Evolutionary conservation across 768 basidiomycete genomes (phyloP).

Genomic region (Thelephora aurantiotincta): DNA sequence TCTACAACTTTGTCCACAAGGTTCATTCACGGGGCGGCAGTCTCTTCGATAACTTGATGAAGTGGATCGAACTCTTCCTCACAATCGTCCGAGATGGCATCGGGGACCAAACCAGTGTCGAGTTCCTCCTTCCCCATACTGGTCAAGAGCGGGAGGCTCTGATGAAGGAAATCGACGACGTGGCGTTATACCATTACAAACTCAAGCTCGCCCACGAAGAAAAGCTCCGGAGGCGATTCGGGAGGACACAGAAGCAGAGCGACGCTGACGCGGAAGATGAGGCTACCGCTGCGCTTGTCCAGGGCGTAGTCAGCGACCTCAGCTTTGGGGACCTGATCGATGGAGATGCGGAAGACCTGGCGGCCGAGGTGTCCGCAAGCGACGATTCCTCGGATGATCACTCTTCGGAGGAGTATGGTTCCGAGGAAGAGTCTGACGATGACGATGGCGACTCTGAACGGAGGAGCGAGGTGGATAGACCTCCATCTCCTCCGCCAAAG

Average conservation of each 20-base stretch:
- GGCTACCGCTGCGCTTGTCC: constrained; percentile 66
- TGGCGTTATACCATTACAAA: constrained; percentile 88
- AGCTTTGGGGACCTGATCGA: constrained; percentile 68
- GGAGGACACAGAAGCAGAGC: constrained; percentile 31
- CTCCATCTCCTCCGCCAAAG: neutral
- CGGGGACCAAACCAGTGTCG: constrained; percentile 59
- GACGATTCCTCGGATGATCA: constrained; percentile 23
- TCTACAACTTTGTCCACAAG: constrained; percentile 96
- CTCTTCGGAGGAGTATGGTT: constrained; percentile 28
- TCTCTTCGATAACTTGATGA: constrained; percentile 88
- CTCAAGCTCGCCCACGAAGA: constrained; percentile 88
- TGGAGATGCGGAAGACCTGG: constrained; percentile 70
- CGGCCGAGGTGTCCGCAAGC: constrained; percentile 41
- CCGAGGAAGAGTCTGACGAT: constrained; percentile 19
- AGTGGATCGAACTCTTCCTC: constrained; percentile 93
- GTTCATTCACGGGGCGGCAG: constrained; percentile 95
- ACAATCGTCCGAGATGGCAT: constrained; percentile 83
- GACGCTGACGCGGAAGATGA: constrained; percentile 70
- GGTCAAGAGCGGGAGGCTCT: constrained; percentile 66
- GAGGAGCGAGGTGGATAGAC: constrained; percentile 16
- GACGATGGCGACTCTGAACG: constrained; percentile 24
- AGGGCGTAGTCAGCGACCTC: constrained; percentile 69
- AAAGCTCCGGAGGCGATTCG: constrained; percentile 79
- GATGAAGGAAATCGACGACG: constrained; percentile 74
- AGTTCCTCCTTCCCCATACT: constrained; percentile 77